Conservation (phyloP, 306 rosid genomes). For the Prunus kanzakura region DNA sequence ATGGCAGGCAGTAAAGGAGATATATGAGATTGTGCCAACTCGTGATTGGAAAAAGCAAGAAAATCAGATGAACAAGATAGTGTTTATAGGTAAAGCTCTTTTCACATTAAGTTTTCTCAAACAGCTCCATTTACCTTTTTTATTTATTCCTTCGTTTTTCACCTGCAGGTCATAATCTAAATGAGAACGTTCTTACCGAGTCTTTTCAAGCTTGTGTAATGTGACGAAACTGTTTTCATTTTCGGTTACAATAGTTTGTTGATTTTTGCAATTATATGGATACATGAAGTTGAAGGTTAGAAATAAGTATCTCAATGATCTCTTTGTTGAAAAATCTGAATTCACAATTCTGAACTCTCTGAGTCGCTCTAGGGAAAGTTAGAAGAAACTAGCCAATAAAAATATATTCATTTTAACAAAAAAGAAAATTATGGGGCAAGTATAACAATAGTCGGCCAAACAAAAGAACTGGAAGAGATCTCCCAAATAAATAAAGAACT, state of each 20-base stretch:
- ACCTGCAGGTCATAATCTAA: conserved; percentile 45
- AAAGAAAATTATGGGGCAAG: too few species aligned
- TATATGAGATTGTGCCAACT: conserved; percentile 83
- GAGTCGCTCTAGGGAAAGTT: too few species aligned
- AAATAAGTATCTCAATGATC: too few species aligned
- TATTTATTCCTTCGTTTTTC: not conserved
- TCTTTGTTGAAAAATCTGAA: not conserved
- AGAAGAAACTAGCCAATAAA: too few species aligned
- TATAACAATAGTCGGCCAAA: too few species aligned
- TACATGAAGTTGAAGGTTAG: not conserved
- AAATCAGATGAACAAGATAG: conserved; percentile 68
- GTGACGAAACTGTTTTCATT: not conserved
- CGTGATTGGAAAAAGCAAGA: conserved; percentile 78
- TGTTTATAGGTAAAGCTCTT: conserved; percentile 64
- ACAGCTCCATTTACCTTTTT: not conserved
- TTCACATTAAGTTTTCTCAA: not conserved
- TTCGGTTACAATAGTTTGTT: not conserved
- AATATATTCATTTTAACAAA: too few species aligned
- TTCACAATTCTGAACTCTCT: not conserved
- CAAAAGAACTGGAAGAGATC: too few species aligned
- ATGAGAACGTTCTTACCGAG: conserved; percentile 36
- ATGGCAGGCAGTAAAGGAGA: conserved; percentile 81
- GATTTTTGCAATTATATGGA: not conserved
- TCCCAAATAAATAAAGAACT: too few species aligned
- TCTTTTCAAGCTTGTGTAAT: conserved; percentile 34